Evolutionary conservation across 129 eudicot genomes (phyloP).

Genomic region (Tanacetum coccineum): DNA sequence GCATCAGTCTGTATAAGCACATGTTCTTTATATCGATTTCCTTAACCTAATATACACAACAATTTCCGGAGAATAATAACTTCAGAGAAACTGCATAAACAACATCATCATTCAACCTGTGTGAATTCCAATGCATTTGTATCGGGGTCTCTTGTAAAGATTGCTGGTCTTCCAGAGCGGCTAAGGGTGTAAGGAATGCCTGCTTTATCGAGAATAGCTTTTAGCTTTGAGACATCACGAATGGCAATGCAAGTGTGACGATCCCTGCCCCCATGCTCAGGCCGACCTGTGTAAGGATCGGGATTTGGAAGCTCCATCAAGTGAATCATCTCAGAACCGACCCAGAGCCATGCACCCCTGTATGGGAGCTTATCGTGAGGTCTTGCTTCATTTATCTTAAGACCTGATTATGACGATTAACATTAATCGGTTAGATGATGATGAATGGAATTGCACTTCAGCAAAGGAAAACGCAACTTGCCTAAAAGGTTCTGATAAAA

Average conservation of each 20-base stretch:
- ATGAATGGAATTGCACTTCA: neutral
- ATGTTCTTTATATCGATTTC: neutral
- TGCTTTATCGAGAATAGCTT: conserved; percentile 73
- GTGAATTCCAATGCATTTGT: conserved; percentile 83
- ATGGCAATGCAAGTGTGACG: conserved; percentile 91
- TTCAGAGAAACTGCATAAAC: conserved; percentile 17
- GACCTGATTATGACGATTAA: conserved; percentile 42
- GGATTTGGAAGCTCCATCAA: conserved; percentile 97
- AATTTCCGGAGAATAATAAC: conserved; percentile 11
- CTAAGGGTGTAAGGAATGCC: conserved; percentile 83
- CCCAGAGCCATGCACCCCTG: conserved; percentile 99
- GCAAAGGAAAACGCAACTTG: conserved; percentile 21
- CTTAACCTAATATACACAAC: conserved; percentile 29
- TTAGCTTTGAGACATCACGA: conserved; percentile 82
- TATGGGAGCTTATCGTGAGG: conserved; percentile 97
- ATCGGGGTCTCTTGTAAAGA: conserved; percentile 86
- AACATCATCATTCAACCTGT: conserved; percentile 40
- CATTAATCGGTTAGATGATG: neutral
- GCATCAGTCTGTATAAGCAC: conserved; percentile 9
- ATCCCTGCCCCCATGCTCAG: conserved; percentile 89
- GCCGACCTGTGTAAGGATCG: conserved; percentile 77
- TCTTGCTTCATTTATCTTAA: conserved; percentile 89
- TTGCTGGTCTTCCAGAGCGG: conserved; percentile 93
- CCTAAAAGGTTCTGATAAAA: conserved; percentile 92
- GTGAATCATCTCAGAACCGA: conserved; percentile 95